Evolutionary conservation across 2,329 filamentous ascomycete species (phyloP), one percentile per base, ranked within the genome.

Genomic region (Beauveria australis): DNA sequence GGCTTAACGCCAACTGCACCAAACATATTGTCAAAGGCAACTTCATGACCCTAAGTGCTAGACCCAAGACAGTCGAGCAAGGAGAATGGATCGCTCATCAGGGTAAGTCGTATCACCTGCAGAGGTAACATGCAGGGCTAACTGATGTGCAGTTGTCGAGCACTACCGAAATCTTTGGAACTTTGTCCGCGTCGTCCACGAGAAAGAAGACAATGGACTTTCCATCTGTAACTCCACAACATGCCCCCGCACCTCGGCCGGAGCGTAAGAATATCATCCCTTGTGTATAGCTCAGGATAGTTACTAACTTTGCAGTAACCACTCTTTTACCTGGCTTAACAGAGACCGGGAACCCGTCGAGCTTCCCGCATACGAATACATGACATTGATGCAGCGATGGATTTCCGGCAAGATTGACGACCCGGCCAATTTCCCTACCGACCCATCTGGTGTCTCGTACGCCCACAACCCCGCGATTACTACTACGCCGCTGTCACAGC

Each of bases 11-110:
- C 60, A 78, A 85, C 63, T 89, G 90, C 71, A 87, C 89, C 59
- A 89, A 88, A 71, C 86, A 96, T 70, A 96, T 96, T 66, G 92
- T 97, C 70, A 96, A 93, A 78, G 93, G 93, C 62, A 97, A 97
- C 78, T 97, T 97, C 72, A 91, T 96, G 88, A 97, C 93, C 12
- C 77, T 97, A 62, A 95, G 92, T 69, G 91, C 92, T 54, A 89
- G 92, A 71, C 93, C 93, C 24, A 92, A 93, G 78, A 92, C 94
- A 61, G 90, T 97, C 51, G 93, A 97, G 70, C 86, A 91, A 71
- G 93, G 91, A 66, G 93, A 97, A 75, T 97, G 93, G 93, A 83
- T 97, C 67, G 92, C 92, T 64, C 91, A 97, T 74, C 93, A 97
- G 81, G 87, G 93, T 96, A 81, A 71, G 77, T 69, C 54, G 49